Evolutionary conservation across 108 stramenopile species (phyloP), one percentile per base, ranked within the genome.

Genomic region (Bacterosira constricta): DNA sequence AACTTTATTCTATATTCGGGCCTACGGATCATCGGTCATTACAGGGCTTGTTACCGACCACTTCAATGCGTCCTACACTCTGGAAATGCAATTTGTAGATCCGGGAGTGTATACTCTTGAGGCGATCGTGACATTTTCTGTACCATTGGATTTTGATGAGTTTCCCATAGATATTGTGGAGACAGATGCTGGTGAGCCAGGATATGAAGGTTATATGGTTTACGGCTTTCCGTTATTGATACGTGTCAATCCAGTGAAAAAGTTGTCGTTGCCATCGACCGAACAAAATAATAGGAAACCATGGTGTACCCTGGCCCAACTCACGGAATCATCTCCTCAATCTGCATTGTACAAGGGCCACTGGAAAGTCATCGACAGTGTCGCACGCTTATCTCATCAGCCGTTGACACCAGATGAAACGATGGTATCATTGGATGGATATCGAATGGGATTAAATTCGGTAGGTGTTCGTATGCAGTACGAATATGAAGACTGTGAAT

Each of bases 181-280:
- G 37, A 47, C 45, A 30, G 20, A 60, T 4, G 30, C 54, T 18
- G 37, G 51, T 13, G 84, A 86, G 45, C 84, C 85, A 27, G 65
- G 78, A 5, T 92, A 89, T 67, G 90, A 92, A 80, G 90, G 90
- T n/a, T 85, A 88, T 54, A 50, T 92, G 56, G 60, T 92, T 15
- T 71, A 77, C 18, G 87, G 84, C 25, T 89, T 92, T 81, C 90
- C 90, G 30, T 45, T 87, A 0, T 66, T 21, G 7, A 59, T 75
- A 17, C 50, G 50, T 13, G 73, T 75, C 5, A 29, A 59, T 38
- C 58, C 58, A 38, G 15, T 6, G 4, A 6, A 17, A 10, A 29
- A 50, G 35, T 31, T 20, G 74, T 25, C 17, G 77, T 82, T 17
- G 26, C 27, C 34, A 54, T 13, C 32, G 49, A 63, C 26, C 30